Base-by-base conservation (phyloP, 1,139 yeast species). In the Candida smagusa region DNA sequence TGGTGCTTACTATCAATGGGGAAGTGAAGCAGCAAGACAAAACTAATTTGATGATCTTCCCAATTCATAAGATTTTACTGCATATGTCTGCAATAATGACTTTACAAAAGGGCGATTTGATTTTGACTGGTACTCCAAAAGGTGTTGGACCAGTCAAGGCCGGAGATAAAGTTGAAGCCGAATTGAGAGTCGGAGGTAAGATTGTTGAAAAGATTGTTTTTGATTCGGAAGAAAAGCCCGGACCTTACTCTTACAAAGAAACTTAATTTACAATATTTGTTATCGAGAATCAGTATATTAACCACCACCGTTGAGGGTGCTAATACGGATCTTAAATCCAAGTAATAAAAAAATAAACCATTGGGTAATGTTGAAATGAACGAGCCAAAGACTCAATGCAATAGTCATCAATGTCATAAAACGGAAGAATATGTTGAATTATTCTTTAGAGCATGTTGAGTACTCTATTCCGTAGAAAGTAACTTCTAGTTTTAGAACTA, bases 61-160 rank as follows among this genome's bases (percentile, higher is more conserved):
- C 90, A 34, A 81, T 92, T 52, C 94, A 90, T 51, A 74, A 77
- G 49, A 82, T 94, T 45, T 69, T 92, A 47, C 75, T 85, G 40
- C 79, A 85, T 41, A 84, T 90, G 80, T 85, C 96, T 7, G 65
- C 82, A 12, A 81, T 88, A 49, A 90, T 92, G 94, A 87, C 97
- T 2, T 69, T 92, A 41, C 81, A 89, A 52, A 83, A 88, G 42
- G 97, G 97, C 19, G 97, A 92, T 56, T 74, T 92, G 49, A 83
- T 92, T 42, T 71, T 90, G 43, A 92, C 97, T 0, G 98, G 98
- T 9, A 92, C 98, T 1, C 98, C 98, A 32, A 88, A 90, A 61
- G 99, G 99, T n/a, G 99, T 92, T 8, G 97, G 97, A 9, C 68
- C 74, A 28, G 66, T 90, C 34, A 63, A 59, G 7, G 84, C 95